Evolutionary conservation across 345 rosid species (phyloP).

Genomic region (Erodium maritimum): DNA sequence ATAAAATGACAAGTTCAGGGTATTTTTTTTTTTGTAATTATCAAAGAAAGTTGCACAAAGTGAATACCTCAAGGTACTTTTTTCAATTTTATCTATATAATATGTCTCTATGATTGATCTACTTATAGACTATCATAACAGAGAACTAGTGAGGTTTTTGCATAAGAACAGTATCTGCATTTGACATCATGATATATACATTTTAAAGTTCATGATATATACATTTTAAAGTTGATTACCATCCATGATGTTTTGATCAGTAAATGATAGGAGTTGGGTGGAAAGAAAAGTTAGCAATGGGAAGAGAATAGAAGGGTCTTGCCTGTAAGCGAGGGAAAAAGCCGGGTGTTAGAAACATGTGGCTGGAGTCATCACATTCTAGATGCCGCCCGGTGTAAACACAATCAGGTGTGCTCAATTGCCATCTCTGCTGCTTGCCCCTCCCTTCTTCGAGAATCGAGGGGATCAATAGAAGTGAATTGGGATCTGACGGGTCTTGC

Average conservation of each 20-base stretch:
- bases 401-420: slow-evolving; percentile 36
- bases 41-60: too few relatives aligned
- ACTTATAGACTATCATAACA: too few relatives aligned
- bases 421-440: slow-evolving; percentile 85
- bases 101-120: too few relatives aligned
- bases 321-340: slow-evolving; percentile 94
- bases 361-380: slow-evolving; percentile 82
- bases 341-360: slow-evolving; percentile 77
- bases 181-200: too few relatives aligned
- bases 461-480: slow-evolving; percentile 62
- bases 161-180: too few relatives aligned
- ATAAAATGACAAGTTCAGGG: too few relatives aligned
- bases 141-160: too few relatives aligned
- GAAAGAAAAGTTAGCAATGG: not conserved
- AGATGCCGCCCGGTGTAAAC: slow-evolving; percentile 81
- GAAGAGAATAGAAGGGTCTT: slow-evolving; percentile 8
- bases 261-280: not conserved
- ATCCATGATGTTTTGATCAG: not conserved
- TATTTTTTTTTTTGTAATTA: too few relatives aligned
- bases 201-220: not conserved
- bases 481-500: slow-evolving; percentile 62
- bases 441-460: slow-evolving; percentile 92
- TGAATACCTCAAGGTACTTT: too few relatives aligned
- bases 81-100: too few relatives aligned
- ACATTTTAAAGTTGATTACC: not conserved